Base-by-base conservation (phyloP, 169 alveolate species). In the Toxoplasma gondii region DNA sequence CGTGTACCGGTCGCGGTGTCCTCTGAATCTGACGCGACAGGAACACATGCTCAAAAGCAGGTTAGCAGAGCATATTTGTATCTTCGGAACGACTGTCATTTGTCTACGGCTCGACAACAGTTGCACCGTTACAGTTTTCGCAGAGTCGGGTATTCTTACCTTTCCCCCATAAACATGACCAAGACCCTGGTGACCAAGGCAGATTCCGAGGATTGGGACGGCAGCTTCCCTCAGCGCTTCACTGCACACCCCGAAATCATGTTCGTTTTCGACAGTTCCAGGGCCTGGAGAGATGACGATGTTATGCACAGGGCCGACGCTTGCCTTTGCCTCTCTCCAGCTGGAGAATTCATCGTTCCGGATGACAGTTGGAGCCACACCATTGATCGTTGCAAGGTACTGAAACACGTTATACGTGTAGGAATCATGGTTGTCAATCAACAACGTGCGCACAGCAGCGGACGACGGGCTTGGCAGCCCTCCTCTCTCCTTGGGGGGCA, bases 221-320 rank as follows among this genome's bases (percentile, higher is more conserved):
- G 58, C 36, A 43, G 64, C 54, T 36, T 64, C 54, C 43, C 12
- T 43, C 19, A 94, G 67, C 29, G 78, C 88, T 1, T 34, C 41
- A 19, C 87, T 36, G 43, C 82, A 88, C 22, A 92, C 69, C n/a
- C 96, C 96, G 45, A 94, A 88, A 82, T 94, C 96, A 27, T 45
- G 69, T 4, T 88, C 83, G 67, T 95, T 87, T 36, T 74, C 93
- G 39, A 93, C 94, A 38, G 80, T 41, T 2, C 95, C 94, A 7
- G 96, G 96, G 45, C 96, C 96, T 19, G 96, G 96, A 27, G 95
- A 92, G 29, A 95, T 86, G 38, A 95, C 92, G 16, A 95, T 92
- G 81, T 90, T 74, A n/a, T 70, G 70, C 4, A 88, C 34, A 19
- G 64, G 53, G 43, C 91, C 91, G n/a, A 88, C 45, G n/a, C 92